Evolutionary conservation across 202 grass and related monocot species (phyloP), one percentile per base, ranked within the genome.

Genomic region (Cymbopogon flexuosus): DNA sequence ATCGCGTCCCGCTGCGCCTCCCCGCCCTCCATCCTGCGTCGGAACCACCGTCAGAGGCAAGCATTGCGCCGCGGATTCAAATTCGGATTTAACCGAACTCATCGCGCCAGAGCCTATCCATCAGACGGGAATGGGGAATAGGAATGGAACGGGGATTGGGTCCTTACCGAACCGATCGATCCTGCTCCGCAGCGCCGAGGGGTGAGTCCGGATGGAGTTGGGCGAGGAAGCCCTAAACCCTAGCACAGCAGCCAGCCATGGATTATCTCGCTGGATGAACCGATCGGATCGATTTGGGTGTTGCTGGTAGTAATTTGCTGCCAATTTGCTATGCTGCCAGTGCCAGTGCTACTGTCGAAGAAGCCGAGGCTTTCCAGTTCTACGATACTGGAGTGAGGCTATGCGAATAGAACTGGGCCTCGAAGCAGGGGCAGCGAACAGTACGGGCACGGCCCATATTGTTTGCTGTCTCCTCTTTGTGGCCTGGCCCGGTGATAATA

Each of bases 1-100:
- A 93, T 79, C 41, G 69, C 84, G n/a, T 86, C 84, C 75, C 86
- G 61, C 66, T 68, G 61, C 18, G 79, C 78, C 10, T 73, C 68
- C 33, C 54, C 83, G 60, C 62, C 72, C 87, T 77, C 73, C 90
- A 92, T 92, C 76, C 76, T 80, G 79, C 75, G 29, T 0, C 11
- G 58, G 14, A 62, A 61, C 31, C 33, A 13, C 10, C 49, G 23
- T 62, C 68, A 51, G 19, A 72, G 24, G 19, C 14, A 21, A 65
- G 66, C 35, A 19, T 31, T 42, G 16, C 35, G 54, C 18, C 35
- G 40, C 21, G 2, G 27, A 59, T 31, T 19, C 36, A 34, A 36
- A 9, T 4, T 19, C 16, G 7, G 5, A 8, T 4, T 57, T 23
- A 8, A 0, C 23, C 45, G 23, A 18, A 79, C 49, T 18, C 36